Evolutionary conservation across 2,329 filamentous ascomycete species (phyloP).

Genomic region (Epichloe festucae): DNA sequence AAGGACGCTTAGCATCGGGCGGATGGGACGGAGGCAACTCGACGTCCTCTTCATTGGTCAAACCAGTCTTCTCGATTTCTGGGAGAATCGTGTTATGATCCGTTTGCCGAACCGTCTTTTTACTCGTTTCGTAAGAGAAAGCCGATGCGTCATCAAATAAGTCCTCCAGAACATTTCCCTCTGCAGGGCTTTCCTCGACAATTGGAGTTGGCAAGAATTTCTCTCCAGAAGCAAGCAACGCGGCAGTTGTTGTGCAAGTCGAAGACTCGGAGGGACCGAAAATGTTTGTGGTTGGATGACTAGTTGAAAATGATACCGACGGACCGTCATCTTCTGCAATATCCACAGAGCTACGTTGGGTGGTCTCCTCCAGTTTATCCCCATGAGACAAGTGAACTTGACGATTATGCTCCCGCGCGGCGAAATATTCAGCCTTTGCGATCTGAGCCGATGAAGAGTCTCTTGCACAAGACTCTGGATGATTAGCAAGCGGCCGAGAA

Average conservation of each 20-base stretch:
- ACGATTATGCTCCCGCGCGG: slow-evolving; percentile 25
- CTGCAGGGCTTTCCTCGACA: not conserved
- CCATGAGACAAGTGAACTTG: not conserved
- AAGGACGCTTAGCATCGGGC: not conserved
- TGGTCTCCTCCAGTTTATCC: slow-evolving; percentile 5
- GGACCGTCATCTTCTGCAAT: not conserved
- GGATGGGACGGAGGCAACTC: not conserved
- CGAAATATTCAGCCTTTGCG: slow-evolving; percentile 20
- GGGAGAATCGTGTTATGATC: no score
- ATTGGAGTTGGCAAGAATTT: slow-evolving; percentile 19
- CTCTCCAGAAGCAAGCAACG: slow-evolving; percentile 18
- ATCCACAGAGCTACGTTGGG: not conserved
- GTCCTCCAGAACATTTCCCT: not conserved
- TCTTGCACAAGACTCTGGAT: not conserved
- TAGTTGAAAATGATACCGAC: not conserved
- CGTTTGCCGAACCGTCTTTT: slow-evolving; percentile 7
- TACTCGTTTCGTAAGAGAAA: slow-evolving; percentile 17
- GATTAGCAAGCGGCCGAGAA: not conserved
- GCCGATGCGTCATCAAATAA: slow-evolving; percentile 18
- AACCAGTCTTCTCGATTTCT: not conserved
- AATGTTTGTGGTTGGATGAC: not conserved
- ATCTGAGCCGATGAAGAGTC: not conserved
- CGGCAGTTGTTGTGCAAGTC: slow-evolving; percentile 5
- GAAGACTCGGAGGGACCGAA: not conserved
- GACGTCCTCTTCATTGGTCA: not conserved